A percentile compares a stretch with the other conserved stretches of the same genome.
These are phyloP conservation scores for Artemisia tridentata DNA, from an alignment of 129 eudicot genomes.

Conservation along the genomic window DNA sequence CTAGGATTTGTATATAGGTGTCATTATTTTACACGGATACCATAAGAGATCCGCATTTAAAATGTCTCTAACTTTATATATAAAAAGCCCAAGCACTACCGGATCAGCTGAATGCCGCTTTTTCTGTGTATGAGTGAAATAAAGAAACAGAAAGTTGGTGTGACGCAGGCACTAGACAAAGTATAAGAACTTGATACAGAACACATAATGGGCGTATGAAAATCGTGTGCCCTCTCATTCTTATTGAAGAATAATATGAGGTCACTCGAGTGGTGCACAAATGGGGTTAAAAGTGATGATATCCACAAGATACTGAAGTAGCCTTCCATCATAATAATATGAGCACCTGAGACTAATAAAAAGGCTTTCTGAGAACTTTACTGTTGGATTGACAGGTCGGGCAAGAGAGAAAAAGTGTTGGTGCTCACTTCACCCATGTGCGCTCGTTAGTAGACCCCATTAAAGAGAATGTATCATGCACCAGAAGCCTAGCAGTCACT, in stretches of 20 bases:
- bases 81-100: not conserved
- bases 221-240: constrained; percentile 46
- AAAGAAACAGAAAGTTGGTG: constrained; percentile 5
- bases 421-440: constrained; percentile 48
- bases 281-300: constrained; percentile 54
- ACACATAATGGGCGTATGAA: constrained; percentile 47
- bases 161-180: constrained; percentile 26
- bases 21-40: no score
- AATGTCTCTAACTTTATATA: not conserved
- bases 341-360: constrained; percentile 42
- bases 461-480: constrained; percentile 22
- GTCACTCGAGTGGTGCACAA: constrained; percentile 71
- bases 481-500: constrained; percentile 25
- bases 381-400: constrained; percentile 41
- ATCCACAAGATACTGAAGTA: constrained; percentile 46
- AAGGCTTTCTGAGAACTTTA: constrained; percentile 16
- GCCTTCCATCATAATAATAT: constrained; percentile 14
- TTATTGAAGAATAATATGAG: constrained; percentile 28
- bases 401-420: constrained; percentile 24
- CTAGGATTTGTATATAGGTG: not conserved
- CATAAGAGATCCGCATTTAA: no score
- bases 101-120: not conserved
- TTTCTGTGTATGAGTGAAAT: not conserved
- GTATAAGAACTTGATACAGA: constrained; percentile 43
- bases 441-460: constrained; percentile 40